Base-by-base conservation (phyloP, 2,329 filamentous ascomycete genomes). In the Penicillium capsulatum region DNA sequence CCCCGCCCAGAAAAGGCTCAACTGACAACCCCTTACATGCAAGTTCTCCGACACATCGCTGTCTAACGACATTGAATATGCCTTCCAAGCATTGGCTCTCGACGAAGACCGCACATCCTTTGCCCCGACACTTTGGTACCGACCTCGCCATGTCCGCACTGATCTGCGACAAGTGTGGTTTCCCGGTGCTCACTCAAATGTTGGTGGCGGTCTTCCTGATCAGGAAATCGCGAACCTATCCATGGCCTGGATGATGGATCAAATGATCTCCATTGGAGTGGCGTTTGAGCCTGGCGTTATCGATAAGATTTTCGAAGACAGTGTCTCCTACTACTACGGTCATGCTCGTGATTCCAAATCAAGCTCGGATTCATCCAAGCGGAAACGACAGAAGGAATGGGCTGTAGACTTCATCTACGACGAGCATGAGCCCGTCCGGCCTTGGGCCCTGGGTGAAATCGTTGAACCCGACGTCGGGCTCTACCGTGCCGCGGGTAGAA, bases 221-320 rank as follows among this genome's bases (percentile, higher is more conserved):
- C 65, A 71, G 46, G 67, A 71, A 31, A 61, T 74, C 22, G 65
- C 71, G 7, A 71, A 74, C 47, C 65, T 74, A 31, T 65, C 67
- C 14, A 58, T 75, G 11, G 70, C 70, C 2, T 74, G 71, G 71
- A 74, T 75, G 71, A 72, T 74, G 48, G 48, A 51, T 14, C 48
- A 51, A 19, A 32, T 51, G 3, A 33, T 40, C 7, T 48, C 47
- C 2, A 44, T 51, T 7, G 48, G 48, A 2, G 37, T 51, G 4
- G 19, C 43, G 13, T 49, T 51, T 14, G 42, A 51, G 14, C 34
- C 44, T 13, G 37, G 42, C 6, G 44, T 41, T 1, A 49, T 51
- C 3, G 40, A 49, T 3, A 32, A 22, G 6, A 39, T 51, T 7
- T 51, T 49, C 26, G 14, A 34, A 20, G 36, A 44, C n/a, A 51